A percentile compares a stretch with the other conserved stretches of the same genome.
Conservation (phyloP, 345 rosid species). For the Eucalyptus albens region DNA sequence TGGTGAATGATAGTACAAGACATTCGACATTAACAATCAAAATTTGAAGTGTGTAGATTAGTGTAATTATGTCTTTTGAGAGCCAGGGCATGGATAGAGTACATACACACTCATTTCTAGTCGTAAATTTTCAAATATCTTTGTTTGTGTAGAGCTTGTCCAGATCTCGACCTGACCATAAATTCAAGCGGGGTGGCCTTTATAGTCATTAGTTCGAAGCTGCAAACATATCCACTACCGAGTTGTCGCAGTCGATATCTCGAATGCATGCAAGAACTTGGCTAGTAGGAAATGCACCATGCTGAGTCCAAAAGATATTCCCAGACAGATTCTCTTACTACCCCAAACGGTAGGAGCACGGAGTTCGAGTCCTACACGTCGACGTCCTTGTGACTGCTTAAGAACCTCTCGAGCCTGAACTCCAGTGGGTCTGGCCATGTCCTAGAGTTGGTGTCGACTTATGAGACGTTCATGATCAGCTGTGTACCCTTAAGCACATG, state of each 20-base stretch:
- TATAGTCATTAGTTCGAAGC: neutral
- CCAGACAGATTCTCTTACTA: too few relatives aligned
- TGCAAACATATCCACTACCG: conserved; percentile 1
- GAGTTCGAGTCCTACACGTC: too few relatives aligned
- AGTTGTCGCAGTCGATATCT: neutral
- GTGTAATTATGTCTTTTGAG: neutral
- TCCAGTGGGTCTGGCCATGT: too few relatives aligned
- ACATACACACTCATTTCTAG: neutral
- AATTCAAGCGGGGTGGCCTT: conserved; percentile 3
- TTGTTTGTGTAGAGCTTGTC: neutral
- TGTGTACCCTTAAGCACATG: too few relatives aligned
- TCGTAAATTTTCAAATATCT: neutral
- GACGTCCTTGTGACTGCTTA: too few relatives aligned
- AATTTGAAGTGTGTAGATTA: neutral
- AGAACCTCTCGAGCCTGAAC: too few relatives aligned
- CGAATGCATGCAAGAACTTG: too few relatives aligned
- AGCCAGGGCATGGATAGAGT: neutral
- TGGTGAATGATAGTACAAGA: neutral
- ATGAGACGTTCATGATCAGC: too few relatives aligned
- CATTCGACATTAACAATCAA: neutral
- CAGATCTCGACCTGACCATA: neutral
- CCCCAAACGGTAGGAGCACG: too few relatives aligned
- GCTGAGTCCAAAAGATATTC: too few relatives aligned
- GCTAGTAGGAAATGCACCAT: too few relatives aligned
- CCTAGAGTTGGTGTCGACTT: too few relatives aligned